phyloP scores from a whole-genome alignment of 805 yeast species.

The Clavispora santaluciae region DNA sequence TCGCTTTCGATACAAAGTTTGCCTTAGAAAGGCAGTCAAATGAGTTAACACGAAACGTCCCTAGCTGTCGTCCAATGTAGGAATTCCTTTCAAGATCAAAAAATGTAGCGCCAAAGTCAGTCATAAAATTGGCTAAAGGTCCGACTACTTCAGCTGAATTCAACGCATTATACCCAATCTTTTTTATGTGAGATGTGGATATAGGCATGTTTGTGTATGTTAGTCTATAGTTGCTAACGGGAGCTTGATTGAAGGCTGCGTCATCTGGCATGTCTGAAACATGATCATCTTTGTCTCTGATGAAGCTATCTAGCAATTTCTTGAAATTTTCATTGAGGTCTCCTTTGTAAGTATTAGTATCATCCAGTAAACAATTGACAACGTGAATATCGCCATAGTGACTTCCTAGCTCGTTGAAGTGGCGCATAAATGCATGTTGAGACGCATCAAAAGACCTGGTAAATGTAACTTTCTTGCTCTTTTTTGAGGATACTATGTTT shows the following conservation, averaged over 20 bases:
- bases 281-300: neutral
- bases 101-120: slow-evolving; percentile 44
- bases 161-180: slow-evolving; percentile 28
- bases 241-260: neutral
- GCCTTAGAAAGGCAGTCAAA: slow-evolving; percentile 47
- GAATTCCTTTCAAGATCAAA: slow-evolving; percentile 30
- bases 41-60: slow-evolving; percentile 47
- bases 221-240: slow-evolving; percentile 10
- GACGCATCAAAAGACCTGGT: slow-evolving; percentile 52
- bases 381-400: slow-evolving; percentile 49
- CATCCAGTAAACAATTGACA: slow-evolving; percentile 44
- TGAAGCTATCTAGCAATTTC: neutral
- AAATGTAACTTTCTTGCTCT: slow-evolving; percentile 40
- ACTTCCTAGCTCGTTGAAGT: slow-evolving; percentile 42
- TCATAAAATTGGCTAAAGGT: slow-evolving; percentile 27
- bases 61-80: slow-evolving; percentile 45
- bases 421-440: slow-evolving; percentile 46
- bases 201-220: slow-evolving; percentile 29
- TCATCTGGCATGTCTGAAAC: neutral
- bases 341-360: slow-evolving; percentile 40
- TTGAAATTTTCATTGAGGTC: slow-evolving; percentile 38
- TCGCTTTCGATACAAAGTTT: slow-evolving; percentile 42
- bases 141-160: slow-evolving; percentile 32
- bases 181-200: slow-evolving; percentile 28
- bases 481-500: slow-evolving; percentile 26